Conservation (phyloP, 2,329 filamentous ascomycete genomes). For the Fusarium nanum region DNA sequence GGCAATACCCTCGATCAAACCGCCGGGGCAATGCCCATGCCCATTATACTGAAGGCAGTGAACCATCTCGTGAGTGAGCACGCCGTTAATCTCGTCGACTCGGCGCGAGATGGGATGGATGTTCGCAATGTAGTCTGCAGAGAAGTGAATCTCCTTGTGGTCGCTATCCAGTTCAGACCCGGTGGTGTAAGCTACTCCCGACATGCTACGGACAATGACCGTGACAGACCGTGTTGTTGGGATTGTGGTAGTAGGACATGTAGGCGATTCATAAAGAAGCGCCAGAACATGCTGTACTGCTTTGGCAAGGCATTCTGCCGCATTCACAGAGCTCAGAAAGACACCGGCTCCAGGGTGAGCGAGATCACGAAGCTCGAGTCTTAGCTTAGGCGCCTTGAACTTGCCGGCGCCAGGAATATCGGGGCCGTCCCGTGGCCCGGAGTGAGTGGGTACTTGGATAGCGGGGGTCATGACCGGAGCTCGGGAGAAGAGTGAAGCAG, state of each 20-base stretch:
- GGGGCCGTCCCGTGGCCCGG: constrained; percentile 28
- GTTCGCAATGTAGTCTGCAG: constrained; percentile 75
- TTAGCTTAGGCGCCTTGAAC: constrained; percentile 66
- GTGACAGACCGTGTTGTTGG: constrained; percentile 87
- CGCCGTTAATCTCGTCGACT: constrained; percentile 77
- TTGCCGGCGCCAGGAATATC: constrained; percentile 28
- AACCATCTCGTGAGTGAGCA: constrained; percentile 91
- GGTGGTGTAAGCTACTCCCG: constrained; percentile 89
- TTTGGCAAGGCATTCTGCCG: constrained; percentile 68
- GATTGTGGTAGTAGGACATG: constrained; percentile 54
- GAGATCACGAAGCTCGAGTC: constrained; percentile 69
- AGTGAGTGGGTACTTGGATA: constrained; percentile 34
- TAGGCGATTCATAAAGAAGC: constrained; percentile 73
- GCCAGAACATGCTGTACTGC: constrained; percentile 76
- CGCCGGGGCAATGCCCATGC: constrained; percentile 71
- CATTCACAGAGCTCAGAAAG: constrained; percentile 76
- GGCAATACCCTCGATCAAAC: constrained; percentile 89
- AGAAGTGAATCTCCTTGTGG: constrained; percentile 95
- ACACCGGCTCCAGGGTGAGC: constrained; percentile 68
- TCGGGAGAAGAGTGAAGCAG: constrained; percentile 39
- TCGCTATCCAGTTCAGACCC: constrained; percentile 81
- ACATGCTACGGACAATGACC: constrained; percentile 80
- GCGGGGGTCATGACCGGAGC: constrained; percentile 47
- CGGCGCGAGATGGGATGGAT: constrained; percentile 58
- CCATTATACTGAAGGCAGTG: constrained; percentile 92